Evolutionary conservation across 768 basidiomycete species (phyloP), one percentile per base, ranked within the genome.

Genomic region (Gloeophyllum trabeum): DNA sequence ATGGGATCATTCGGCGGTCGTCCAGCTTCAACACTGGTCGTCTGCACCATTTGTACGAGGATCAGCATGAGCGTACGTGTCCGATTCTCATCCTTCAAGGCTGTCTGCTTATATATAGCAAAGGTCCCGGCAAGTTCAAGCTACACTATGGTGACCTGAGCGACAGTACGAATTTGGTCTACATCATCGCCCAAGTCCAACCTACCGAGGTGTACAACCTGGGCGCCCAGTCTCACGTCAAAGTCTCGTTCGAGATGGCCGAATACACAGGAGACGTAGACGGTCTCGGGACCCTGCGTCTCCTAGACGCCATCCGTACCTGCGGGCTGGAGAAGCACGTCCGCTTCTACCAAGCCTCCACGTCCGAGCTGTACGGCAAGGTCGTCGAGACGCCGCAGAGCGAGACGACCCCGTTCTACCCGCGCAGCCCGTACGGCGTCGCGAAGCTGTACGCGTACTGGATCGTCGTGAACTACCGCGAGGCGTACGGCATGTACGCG

Each of bases 251-350:
- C 61, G 94, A 97, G 63, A 94, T 98, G 90, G 89, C 93, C 20
- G 93, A 98, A 64, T 98, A 98, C 67, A 98, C 94, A 0, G 92
- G 88, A 40, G 94, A 98, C 55, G 93, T 98, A 39, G 93, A 98
- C 53, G 93, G 82, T 5, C 72, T 98, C 30, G 93, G 93, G 42
- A 98, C 93, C 4, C 77, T 98, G 38, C 88, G 93, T 51, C 76
- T 98, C 45, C 82, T 98, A 44, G 94, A 98, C 54, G 93, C 93
- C 42, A 81, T 98, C 61, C 80, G 93, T 32, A 98, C 94, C 5
- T 92, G 90, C 60, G 93, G 93, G 3, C 76, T 98, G 46, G 87
- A 93, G 59, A 81, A 85, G 53, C 85, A 93, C 64, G 75, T 89
- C 53, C 81, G 87, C 37, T 98, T 98, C 73, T 98, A 97, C 67